Evolutionary conservation across 345 rosid species (phyloP).

Genomic region (Bretschneidera sinensis): DNA sequence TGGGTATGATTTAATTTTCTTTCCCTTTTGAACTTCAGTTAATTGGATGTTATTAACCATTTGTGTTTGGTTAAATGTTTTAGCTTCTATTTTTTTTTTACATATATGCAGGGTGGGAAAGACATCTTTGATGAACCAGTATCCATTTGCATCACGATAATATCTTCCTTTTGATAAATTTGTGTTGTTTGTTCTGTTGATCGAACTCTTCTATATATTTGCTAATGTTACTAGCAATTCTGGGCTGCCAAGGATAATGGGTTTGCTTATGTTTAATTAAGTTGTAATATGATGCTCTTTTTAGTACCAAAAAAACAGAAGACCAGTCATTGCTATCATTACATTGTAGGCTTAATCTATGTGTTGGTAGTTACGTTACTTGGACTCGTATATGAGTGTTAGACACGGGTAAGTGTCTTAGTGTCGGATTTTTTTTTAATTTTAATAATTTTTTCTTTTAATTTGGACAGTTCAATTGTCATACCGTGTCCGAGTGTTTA

Average conservation of each 20-base stretch:
- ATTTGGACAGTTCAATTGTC: no score
- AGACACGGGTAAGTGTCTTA: no score
- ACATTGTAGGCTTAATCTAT: no score
- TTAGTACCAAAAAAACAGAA: no score
- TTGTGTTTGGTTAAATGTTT: not conserved
- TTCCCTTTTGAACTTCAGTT: not conserved
- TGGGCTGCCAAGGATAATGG: not conserved
- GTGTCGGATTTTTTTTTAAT: no score
- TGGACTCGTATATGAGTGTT: no score
- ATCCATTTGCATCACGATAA: slow-evolving; percentile 31
- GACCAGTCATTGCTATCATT: no score
- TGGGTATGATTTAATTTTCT: slow-evolving; percentile 38
- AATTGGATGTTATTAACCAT: not conserved
- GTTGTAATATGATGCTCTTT: no score
- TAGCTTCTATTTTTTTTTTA: not conserved
- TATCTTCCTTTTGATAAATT: not conserved
- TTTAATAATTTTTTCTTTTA: no score
- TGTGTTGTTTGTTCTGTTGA: not conserved
- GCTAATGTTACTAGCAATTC: no score
- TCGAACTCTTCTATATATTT: not conserved
- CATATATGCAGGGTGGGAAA: slow-evolving; percentile 71
- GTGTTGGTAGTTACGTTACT: no score
- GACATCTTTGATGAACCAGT: slow-evolving; percentile 91
- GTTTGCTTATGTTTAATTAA: not conserved
- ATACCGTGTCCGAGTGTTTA: no score